These are phyloP conservation scores for Diplogelasinospora grovesii DNA, from an alignment of 495 filamentous ascomycete species.

Conservation along the genomic window DNA sequence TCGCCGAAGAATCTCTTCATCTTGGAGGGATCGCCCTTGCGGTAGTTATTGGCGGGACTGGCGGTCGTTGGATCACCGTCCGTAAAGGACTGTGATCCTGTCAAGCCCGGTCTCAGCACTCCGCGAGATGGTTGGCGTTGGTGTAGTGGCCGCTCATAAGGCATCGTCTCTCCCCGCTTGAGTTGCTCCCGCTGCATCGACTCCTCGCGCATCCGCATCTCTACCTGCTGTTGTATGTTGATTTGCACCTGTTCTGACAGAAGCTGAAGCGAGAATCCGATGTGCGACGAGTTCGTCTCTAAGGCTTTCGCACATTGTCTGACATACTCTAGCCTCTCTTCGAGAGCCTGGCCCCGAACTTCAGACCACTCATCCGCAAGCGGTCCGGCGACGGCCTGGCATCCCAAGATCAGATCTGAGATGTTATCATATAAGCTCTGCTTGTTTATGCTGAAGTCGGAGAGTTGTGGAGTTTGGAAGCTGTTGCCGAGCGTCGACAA, in stretches of 20 bases:
- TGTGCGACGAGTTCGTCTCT: conserved; percentile 78
- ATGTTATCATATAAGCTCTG: conserved; percentile 88
- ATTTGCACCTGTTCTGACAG: conserved; percentile 69
- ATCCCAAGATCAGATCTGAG: conserved; percentile 78
- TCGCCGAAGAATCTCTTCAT: conserved; percentile 86
- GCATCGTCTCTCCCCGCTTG: conserved; percentile 39
- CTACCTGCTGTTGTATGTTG: conserved; percentile 36
- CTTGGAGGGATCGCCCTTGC: conserved; percentile 70
- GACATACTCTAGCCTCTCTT: conserved; percentile 76
- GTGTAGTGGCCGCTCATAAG: conserved; percentile 41
- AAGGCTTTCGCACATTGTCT: conserved; percentile 67
- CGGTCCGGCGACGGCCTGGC: conserved; percentile 81
- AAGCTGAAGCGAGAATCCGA: conserved; percentile 79
- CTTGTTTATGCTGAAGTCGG: conserved; percentile 84
- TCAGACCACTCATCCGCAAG: conserved; percentile 94
- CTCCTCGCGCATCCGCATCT: conserved; percentile 34
- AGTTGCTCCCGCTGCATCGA: conserved; percentile 28
- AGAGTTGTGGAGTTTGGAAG: conserved; percentile 75
- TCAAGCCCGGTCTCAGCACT: conserved; percentile 29
- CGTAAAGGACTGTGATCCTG: conserved; percentile 59
- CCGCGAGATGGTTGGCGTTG: conserved; percentile 42
- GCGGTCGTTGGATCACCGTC: conserved; percentile 59
- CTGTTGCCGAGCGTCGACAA: conserved; percentile 64
- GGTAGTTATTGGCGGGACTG: conserved; percentile 47
- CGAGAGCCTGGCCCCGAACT: conserved; percentile 82